Conservation (phyloP, 495 filamentous ascomycete species). For the Annulohypoxylon bovei region DNA sequence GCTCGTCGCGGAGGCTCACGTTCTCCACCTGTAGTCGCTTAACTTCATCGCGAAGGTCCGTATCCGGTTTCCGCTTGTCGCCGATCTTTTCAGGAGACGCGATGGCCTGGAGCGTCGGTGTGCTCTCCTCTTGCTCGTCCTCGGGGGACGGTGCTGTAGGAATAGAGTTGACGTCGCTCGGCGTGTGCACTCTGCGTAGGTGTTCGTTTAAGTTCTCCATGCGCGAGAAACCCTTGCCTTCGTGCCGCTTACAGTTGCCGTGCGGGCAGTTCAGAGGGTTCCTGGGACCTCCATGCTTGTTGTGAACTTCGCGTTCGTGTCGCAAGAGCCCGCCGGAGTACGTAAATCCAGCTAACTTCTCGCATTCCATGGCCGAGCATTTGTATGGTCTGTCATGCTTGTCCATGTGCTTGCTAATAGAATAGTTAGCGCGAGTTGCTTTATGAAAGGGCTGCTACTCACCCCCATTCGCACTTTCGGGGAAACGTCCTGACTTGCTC, state of each 20-base stretch:
- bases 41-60: slow-evolving; percentile 61
- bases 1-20: slow-evolving; percentile 49
- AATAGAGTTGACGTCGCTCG: slow-evolving; percentile 39
- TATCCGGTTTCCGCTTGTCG: slow-evolving; percentile 60
- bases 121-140: slow-evolving; percentile 26
- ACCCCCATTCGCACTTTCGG: slow-evolving; percentile 94
- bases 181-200: slow-evolving; percentile 77
- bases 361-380: slow-evolving; percentile 77
- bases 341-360: slow-evolving; percentile 91
- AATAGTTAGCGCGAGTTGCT: slow-evolving; percentile 16
- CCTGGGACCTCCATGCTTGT: slow-evolving; percentile 83
- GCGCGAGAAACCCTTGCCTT: slow-evolving; percentile 80
- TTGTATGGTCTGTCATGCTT: slow-evolving; percentile 94
- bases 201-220: slow-evolving; percentile 92
- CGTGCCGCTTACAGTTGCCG: slow-evolving; percentile 80
- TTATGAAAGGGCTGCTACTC: slow-evolving; percentile 48
- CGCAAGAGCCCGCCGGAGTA: slow-evolving; percentile 88
- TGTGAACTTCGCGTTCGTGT: slow-evolving; percentile 92
- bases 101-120: slow-evolving; percentile 1
- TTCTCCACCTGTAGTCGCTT: slow-evolving; percentile 62
- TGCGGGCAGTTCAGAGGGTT: slow-evolving; percentile 81
- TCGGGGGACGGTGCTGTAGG: slow-evolving; percentile 43
- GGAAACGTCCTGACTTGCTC: slow-evolving; percentile 69
- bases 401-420: slow-evolving; percentile 89
- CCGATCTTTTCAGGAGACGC: slow-evolving; percentile 27